Evolutionary conservation across 805 yeast species (phyloP).

Genomic region (Yarrowia bubula): DNA sequence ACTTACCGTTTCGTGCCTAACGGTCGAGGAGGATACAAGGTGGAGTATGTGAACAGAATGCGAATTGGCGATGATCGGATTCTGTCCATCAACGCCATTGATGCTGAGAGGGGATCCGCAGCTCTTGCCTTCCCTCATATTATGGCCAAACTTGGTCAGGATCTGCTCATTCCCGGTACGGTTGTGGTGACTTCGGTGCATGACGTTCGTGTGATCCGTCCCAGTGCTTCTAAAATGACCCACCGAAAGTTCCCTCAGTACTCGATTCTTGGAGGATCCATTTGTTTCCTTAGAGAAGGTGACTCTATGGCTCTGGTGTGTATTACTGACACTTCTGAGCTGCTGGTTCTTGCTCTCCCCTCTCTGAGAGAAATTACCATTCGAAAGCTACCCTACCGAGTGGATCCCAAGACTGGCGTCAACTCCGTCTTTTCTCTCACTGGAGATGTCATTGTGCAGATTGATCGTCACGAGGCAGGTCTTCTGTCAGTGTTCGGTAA

Average conservation of each 20-base stretch:
- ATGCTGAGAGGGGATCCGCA: slow-evolving; percentile 58
- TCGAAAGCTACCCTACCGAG: slow-evolving; percentile 46
- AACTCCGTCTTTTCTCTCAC: slow-evolving; percentile 45
- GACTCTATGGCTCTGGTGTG: slow-evolving; percentile 43
- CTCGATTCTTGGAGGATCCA: slow-evolving; percentile 36
- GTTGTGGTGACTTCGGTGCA: slow-evolving; percentile 53
- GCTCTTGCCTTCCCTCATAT: slow-evolving; percentile 60
- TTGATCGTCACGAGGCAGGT: slow-evolving; percentile 53
- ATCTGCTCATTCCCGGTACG: slow-evolving; percentile 60
- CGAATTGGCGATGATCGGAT: slow-evolving; percentile 55
- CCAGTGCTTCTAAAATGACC: slow-evolving; percentile 60
- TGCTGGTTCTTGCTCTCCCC: slow-evolving; percentile 51
- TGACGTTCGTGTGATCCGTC: slow-evolving; percentile 62
- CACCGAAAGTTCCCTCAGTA: slow-evolving; percentile 58
- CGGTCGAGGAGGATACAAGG: slow-evolving; percentile 58
- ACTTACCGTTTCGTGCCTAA: slow-evolving; percentile 66
- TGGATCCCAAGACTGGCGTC: slow-evolving; percentile 44
- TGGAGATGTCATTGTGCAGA: slow-evolving; percentile 50
- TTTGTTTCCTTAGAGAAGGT: slow-evolving; percentile 42
- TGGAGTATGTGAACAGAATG: slow-evolving; percentile 49
- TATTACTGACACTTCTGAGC: slow-evolving; percentile 31
- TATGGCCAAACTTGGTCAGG: slow-evolving; percentile 60
- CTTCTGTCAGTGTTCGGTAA: slow-evolving; percentile 51
- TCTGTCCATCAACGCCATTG: slow-evolving; percentile 55
- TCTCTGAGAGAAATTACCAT: slow-evolving; percentile 58